Evolutionary conservation across 345 rosid species (phyloP), one percentile per base, ranked within the genome.

Genomic region (Arabis hirsuta): DNA sequence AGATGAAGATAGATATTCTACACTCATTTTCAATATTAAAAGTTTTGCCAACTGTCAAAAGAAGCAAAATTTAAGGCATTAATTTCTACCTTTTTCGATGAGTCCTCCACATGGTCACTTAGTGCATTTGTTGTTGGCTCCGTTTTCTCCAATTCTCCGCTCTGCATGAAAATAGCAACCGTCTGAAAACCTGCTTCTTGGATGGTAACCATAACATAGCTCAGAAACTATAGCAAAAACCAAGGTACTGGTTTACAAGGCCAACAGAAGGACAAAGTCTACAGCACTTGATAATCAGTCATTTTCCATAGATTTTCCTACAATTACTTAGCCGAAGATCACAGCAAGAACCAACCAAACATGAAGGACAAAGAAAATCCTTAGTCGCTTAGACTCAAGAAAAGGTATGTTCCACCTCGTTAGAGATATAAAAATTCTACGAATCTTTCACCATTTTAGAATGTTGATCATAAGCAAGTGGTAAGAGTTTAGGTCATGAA

Each of bases 131-230:
- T 75, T 36, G 81, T 79, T 69, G 83, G 79, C 47, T 60, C 86
- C 57, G 79, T 82, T 76, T 82, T 87, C 75, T 82, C 87, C 51
- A 54, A 66, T 67, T 86, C 89, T 80, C 85, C 90, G 86, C 86
- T 88, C 99, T 91, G 99, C 98, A 95, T 86, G 88, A 95, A 95
- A 95, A 91, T 84, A 90, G 91, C 89, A 91, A 91, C 96, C 86
- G 90, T 84, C 96, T 90, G 93, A 90, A 90, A 91, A 88, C 93
- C 96, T 90, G 89, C 96, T 90, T 82, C 91, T 87, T 81, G 82
- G 84, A 89, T 86, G 71, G 79, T 88, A 86, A 85, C 94, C 85
- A 88, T 81, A 81, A 82, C 86, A 76, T 82, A 87, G 86, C 98
- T 95, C 87, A 91, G 96, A 84, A 79, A 82, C 56, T 47, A 79